These are phyloP conservation scores for Herpotrichia juniperi DNA, from an alignment of 2,329 filamentous ascomycete species.

Conservation along the genomic window DNA sequence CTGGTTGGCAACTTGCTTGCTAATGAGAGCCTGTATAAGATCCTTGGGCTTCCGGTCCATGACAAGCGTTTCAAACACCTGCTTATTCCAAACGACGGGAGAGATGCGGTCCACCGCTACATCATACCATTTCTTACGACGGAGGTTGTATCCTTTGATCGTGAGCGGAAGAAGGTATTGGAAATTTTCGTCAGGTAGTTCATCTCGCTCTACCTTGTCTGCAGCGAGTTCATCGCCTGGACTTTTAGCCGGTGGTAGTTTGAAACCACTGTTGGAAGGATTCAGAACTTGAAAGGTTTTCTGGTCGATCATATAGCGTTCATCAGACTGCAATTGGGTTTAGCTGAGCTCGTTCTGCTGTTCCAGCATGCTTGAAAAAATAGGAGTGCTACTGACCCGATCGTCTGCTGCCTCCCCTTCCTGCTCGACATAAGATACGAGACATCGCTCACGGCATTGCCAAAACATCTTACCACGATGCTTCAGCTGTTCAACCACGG, in stretches of 20 bases:
- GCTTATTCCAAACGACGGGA: constrained; percentile 14
- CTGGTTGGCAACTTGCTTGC: constrained; percentile 5
- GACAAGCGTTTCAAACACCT: constrained; percentile 11
- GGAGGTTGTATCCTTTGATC: constrained; percentile 15
- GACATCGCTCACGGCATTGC: constrained; percentile 11
- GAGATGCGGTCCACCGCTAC: constrained; percentile 9
- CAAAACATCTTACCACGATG: constrained; percentile 15
- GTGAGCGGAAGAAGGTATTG: constrained; percentile 9
- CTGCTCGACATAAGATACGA: constrained; percentile 13
- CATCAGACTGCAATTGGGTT: constrained; percentile 8
- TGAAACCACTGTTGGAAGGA: not conserved
- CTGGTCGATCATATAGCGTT: constrained; percentile 18
- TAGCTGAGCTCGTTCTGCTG: not conserved
- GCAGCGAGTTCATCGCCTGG: constrained; percentile 3
- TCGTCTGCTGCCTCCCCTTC: not conserved
- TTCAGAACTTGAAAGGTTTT: constrained; percentile 14
- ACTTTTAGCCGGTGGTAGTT: not conserved
- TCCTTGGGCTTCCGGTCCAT: constrained; percentile 13
- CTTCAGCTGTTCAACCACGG: constrained; percentile 1
- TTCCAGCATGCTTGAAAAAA: not conserved
- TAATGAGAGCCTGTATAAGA: constrained; percentile 13
- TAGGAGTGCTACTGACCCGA: constrained; percentile 1
- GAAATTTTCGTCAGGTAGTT: constrained; percentile 14
- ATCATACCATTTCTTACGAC: constrained; percentile 17
- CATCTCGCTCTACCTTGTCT: constrained; percentile 5